phyloP scores from a whole-genome alignment of 805 yeast species.

The Zygosaccharomyces pseudorouxii region DNA sequence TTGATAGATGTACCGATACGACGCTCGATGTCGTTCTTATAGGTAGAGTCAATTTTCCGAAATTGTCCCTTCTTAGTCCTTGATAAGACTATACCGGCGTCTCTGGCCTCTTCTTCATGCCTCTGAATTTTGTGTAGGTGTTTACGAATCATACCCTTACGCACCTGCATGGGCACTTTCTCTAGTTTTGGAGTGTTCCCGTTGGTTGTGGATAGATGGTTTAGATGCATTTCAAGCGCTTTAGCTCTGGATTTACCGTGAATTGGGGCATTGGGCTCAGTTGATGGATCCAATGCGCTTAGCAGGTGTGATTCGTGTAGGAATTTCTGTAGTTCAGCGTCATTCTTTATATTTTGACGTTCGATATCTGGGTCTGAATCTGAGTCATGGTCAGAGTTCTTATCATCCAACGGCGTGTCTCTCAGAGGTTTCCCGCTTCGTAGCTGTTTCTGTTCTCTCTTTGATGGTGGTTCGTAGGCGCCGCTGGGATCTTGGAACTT shows the following conservation, averaged over 20 bases:
- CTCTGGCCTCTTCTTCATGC: constrained; percentile 72
- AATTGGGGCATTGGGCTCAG: constrained; percentile 44
- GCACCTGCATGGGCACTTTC: constrained; percentile 82
- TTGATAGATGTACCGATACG: constrained; percentile 50
- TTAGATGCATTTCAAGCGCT: constrained; percentile 55
- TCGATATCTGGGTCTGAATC: constrained; percentile 35
- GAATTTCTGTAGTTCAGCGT: constrained; percentile 65
- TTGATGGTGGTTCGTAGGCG: constrained; percentile 34
- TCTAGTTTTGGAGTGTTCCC: constrained; percentile 47
- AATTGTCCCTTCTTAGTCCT: constrained; percentile 63
- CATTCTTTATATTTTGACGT: constrained; percentile 58
- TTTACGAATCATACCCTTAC: constrained; percentile 74
- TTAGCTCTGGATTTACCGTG: constrained; percentile 66
- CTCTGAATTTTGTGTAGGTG: constrained; percentile 48
- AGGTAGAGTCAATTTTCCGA: constrained; percentile 50
- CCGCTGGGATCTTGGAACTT: constrained; percentile 28
- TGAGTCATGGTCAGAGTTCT: constrained; percentile 4
- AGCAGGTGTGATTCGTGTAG: constrained; percentile 67
- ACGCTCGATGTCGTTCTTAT: constrained; percentile 36
- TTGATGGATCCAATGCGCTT: constrained; percentile 36
- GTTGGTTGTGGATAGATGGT: constrained; percentile 43
- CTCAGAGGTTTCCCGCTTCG: constrained; percentile 53
- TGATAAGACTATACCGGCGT: constrained; percentile 86
- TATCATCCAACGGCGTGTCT: constrained; percentile 20
- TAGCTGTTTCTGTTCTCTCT: constrained; percentile 48